Percentiles rank a stretch among this genome's conserved stretches.
Evolutionary conservation across 2,329 filamentous ascomycete genomes (phyloP).

Genomic region (Cladosporium oxysporum): DNA sequence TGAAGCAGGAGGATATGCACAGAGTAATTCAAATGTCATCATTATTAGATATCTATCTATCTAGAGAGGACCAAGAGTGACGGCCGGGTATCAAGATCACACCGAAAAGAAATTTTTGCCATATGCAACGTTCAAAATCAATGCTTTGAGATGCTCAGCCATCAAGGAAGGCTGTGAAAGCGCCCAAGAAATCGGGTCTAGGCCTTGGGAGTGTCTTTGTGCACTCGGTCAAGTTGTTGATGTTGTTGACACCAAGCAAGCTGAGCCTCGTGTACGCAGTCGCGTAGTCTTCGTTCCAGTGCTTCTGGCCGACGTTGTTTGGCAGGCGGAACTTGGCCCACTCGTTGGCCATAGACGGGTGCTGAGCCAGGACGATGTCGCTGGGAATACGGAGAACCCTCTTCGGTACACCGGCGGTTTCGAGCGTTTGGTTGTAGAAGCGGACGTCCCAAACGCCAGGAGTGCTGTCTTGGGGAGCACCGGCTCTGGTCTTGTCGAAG

Average conservation of each 20-base stretch:
- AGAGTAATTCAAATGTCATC: neutral
- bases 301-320: conserved; percentile 23
- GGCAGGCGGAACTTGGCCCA: conserved; percentile 31
- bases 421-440: conserved; percentile 40
- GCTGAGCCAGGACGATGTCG: conserved; percentile 39
- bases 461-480: conserved; percentile 40
- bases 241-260: conserved; percentile 33
- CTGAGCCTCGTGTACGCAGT: conserved; percentile 28
- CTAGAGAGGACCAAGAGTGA: neutral
- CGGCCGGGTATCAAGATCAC: neutral
- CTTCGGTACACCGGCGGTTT: conserved; percentile 29
- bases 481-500: conserved; percentile 35
- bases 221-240: conserved; percentile 32
- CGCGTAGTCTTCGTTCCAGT: conserved; percentile 31
- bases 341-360: conserved; percentile 37
- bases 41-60: neutral
- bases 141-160: neutral
- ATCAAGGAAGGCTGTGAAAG: conserved; percentile 1
- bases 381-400: conserved; percentile 41
- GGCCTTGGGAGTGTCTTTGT: conserved; percentile 26
- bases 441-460: conserved; percentile 42
- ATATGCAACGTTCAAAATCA: neutral
- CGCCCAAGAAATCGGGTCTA: conserved; percentile 12
- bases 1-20: neutral
- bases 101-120: neutral